phyloP scores from a whole-genome alignment of 257 asterid species.

The Lithospermum erythrorhizon region DNA sequence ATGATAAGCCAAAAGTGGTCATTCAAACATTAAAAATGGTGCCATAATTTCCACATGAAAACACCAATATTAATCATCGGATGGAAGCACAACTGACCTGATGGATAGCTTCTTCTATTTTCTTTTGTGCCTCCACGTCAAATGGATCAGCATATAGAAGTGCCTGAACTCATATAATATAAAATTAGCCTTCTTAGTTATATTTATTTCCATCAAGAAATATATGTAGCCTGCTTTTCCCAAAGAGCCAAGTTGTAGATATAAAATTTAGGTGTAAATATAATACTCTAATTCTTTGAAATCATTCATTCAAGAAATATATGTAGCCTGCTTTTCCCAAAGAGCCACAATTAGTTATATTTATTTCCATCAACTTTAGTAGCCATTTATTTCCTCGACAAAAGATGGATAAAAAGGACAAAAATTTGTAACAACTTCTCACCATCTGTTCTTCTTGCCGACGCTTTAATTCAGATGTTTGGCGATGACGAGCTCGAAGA shows the following conservation, averaged over 20 bases:
- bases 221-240: too few species aligned
- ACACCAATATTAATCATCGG: background rate
- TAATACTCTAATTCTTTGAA: background rate
- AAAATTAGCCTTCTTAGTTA: background rate
- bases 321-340: background rate
- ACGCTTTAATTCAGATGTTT: constrained; percentile 57
- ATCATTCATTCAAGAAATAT: background rate
- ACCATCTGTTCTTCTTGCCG: constrained; percentile 92
- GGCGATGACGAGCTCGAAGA: constrained; percentile 65
- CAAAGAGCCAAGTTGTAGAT: background rate
- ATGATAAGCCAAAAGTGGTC: too few species aligned
- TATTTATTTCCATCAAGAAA: too few species aligned
- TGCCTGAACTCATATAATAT: constrained; percentile 37
- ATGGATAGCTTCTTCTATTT: constrained; percentile 87
- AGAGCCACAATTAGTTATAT: background rate
- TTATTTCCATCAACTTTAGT: background rate
- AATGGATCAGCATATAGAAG: constrained; percentile 94
- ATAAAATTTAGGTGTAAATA: too few species aligned
- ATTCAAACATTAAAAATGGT: background rate
- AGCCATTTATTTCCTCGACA: background rate
- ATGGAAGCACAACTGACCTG: constrained; percentile 44
- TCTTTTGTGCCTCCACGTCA: constrained; percentile 95
- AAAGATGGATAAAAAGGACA: background rate
- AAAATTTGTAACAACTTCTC: constrained; percentile 16
- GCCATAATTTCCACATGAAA: background rate